Percentiles rank a stretch among this genome's conserved stretches.
These are phyloP conservation scores for Mycena kentingensis DNA, from an alignment of 768 basidiomycete genomes.

Conservation along the genomic window DNA sequence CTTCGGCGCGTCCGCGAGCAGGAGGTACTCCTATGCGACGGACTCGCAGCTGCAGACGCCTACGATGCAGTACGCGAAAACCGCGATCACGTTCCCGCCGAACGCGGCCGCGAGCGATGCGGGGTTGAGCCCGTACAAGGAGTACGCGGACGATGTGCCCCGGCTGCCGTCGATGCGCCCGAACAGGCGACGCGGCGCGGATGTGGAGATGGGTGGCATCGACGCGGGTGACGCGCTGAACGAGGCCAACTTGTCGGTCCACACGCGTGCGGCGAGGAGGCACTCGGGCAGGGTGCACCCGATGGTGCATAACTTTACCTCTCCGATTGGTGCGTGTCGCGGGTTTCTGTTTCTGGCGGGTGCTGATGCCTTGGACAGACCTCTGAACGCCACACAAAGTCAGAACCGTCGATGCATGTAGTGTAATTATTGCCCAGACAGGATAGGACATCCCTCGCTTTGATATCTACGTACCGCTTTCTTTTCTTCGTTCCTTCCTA, in stretches of 20 bases:
- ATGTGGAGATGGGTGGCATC: conserved; percentile 23
- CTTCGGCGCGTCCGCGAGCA: background rate
- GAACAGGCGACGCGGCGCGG: conserved; percentile 41
- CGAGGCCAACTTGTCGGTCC: conserved; percentile 47
- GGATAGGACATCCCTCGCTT: no score
- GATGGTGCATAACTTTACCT: conserved; percentile 65
- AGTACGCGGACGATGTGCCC: conserved; percentile 32
- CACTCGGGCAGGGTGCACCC: conserved; percentile 42
- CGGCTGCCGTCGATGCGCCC: conserved; percentile 41
- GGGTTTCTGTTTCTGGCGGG: background rate
- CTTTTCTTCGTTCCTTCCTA: no score
- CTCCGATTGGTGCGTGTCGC: conserved; percentile 60
- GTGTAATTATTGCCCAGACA: no score
- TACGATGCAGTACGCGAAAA: background rate
- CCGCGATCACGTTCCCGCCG: background rate
- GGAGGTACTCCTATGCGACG: background rate
- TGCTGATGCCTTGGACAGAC: background rate
- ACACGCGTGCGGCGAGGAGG: conserved; percentile 35
- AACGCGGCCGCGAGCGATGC: background rate
- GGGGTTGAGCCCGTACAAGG: conserved; percentile 2
- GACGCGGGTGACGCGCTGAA: conserved; percentile 29
- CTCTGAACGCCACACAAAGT: no score
- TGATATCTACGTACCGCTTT: no score
- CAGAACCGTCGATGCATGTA: no score
- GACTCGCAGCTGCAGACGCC: background rate